Evolutionary conservation across 306 rosid genomes (phyloP).

Genomic region (Pachyrhizus erosus): DNA sequence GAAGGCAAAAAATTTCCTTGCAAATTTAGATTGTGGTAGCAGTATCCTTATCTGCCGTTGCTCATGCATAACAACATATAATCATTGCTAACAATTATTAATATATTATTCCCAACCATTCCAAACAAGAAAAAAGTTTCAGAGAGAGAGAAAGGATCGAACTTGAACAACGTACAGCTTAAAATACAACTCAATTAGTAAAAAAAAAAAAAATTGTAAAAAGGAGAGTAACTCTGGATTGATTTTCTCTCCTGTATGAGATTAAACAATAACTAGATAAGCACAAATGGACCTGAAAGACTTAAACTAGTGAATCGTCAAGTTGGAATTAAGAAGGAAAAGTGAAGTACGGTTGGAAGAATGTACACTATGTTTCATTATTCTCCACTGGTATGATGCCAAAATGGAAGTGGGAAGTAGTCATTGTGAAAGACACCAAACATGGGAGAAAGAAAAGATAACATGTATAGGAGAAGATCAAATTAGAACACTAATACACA

Average conservation of each 20-base stretch:
- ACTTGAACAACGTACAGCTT: too few species aligned
- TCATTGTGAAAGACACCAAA: neutral
- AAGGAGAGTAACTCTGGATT: too few species aligned
- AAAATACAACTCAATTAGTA: too few species aligned
- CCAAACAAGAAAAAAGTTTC: neutral
- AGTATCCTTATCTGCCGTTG: conserved; percentile 64
- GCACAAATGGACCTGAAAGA: neutral
- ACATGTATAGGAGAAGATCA: neutral
- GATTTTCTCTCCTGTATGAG: neutral
- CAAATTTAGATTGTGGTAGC: conserved; percentile 66
- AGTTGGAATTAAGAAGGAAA: neutral
- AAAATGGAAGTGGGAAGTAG: conserved; percentile 1
- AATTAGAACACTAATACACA: conserved; percentile 1
- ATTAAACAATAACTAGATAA: neutral
- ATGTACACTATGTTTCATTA: neutral
- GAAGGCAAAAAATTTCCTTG: conserved; percentile 75
- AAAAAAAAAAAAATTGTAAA: neutral
- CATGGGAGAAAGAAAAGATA: conserved; percentile 1
- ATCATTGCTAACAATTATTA: neutral
- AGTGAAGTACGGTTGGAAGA: neutral
- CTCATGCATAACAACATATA: conserved; percentile 21
- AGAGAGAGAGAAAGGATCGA: too few species aligned
- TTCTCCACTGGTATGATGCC: neutral
- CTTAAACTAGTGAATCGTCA: neutral
- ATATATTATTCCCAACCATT: neutral